Percentiles rank a stretch among this genome's conserved stretches.
These are phyloP conservation scores for Bauhinia variegata DNA, from an alignment of 306 rosid species.

Conservation along the genomic window DNA sequence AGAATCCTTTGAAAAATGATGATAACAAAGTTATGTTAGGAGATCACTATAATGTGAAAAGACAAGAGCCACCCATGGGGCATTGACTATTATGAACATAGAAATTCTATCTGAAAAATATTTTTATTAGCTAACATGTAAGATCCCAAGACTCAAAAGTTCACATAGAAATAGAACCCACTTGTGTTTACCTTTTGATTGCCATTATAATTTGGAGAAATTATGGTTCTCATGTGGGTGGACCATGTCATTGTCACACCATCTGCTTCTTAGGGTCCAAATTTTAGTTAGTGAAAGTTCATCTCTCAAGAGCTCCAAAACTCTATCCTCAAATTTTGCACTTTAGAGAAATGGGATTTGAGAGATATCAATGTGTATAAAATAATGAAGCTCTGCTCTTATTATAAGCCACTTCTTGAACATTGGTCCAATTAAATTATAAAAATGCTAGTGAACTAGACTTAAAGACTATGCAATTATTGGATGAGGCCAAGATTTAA, in stretches of 20 bases:
- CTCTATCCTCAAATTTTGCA: constrained; percentile 40
- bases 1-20: too few species aligned
- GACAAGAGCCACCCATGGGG: too few species aligned
- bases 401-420: constrained; percentile 50
- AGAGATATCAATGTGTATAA: constrained; percentile 22
- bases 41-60: background rate
- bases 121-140: background rate
- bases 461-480: constrained; percentile 18
- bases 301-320: constrained; percentile 38
- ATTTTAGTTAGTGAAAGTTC: constrained; percentile 34
- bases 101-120: background rate
- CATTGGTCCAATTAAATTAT: constrained; percentile 43
- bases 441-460: constrained; percentile 35
- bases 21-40: constrained; percentile 1
- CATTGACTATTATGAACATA: background rate
- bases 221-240: constrained; percentile 37
- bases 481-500: constrained; percentile 18
- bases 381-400: constrained; percentile 19
- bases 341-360: constrained; percentile 47
- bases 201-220: constrained; percentile 20
- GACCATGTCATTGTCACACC: constrained; percentile 10
- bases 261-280: constrained; percentile 17
- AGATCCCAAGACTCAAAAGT: background rate
- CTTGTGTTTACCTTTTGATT: constrained; percentile 17
- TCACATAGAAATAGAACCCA: background rate